Evolutionary conservation across 176 grass and related monocot species (phyloP).

Genomic region (Musa schizocarpa): DNA sequence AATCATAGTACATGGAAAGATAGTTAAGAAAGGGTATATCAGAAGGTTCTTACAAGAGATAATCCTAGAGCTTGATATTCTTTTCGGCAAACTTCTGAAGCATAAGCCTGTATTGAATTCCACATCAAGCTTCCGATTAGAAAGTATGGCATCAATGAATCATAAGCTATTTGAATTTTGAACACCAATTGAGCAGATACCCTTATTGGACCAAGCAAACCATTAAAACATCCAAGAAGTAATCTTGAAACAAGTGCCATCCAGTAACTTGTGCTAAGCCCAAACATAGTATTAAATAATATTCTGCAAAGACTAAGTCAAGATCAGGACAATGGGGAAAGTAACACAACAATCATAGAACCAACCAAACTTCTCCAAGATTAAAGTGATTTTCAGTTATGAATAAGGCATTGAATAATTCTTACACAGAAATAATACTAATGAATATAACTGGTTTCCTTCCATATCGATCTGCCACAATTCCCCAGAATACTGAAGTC

Average conservation of each 20-base stretch:
- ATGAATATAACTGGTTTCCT: slow-evolving; percentile 58
- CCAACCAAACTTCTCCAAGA: background rate
- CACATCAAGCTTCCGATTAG: background rate
- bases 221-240: slow-evolving; percentile 45
- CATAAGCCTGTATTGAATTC: slow-evolving; percentile 47
- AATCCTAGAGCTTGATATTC: slow-evolving; percentile 63
- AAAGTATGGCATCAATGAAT: background rate
- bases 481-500: slow-evolving; percentile 59
- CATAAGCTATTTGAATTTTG: background rate
- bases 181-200: slow-evolving; percentile 13
- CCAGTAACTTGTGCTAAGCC: slow-evolving; percentile 61
- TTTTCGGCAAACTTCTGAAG: slow-evolving; percentile 59
- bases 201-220: slow-evolving; percentile 67
- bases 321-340: slow-evolving; percentile 4
- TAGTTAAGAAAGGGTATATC: background rate
- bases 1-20: slow-evolving; percentile 1
- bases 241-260: slow-evolving; percentile 54
- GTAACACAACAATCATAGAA: background rate
- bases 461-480: slow-evolving; percentile 69
- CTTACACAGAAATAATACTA: slow-evolving; percentile 60
- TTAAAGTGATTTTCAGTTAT: background rate
- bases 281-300: slow-evolving; percentile 64
- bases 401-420: background rate
- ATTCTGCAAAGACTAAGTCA: slow-evolving; percentile 29
- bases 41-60: slow-evolving; percentile 44